Conservation (phyloP, 2,329 filamentous ascomycete species). For the Pseudogymnoascus sp. region DNA sequence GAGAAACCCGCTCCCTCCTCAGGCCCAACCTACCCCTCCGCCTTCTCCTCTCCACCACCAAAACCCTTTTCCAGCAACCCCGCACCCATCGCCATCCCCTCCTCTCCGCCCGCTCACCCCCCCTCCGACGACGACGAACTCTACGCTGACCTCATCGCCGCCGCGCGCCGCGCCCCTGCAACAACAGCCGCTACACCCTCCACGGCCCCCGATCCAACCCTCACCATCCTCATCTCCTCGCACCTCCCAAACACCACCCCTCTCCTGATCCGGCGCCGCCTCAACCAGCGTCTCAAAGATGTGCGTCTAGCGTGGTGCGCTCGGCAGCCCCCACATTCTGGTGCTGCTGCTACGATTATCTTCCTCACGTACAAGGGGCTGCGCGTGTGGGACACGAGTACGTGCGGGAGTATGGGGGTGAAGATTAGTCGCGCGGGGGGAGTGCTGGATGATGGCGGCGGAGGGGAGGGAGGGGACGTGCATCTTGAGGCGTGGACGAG, state of each 20-base stretch:
- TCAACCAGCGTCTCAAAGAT: constrained; percentile 58
- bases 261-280: constrained; percentile 56
- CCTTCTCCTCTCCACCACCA: neutral
- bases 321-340: constrained; percentile 17
- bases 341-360: constrained; percentile 42
- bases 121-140: neutral
- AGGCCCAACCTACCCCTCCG: neutral
- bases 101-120: neutral
- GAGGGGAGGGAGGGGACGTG: constrained; percentile 47
- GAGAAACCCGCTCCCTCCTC: neutral
- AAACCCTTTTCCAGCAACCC: neutral
- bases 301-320: constrained; percentile 63
- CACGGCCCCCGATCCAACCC: constrained; percentile 35
- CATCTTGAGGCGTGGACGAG: constrained; percentile 71
- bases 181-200: neutral
- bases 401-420: constrained; percentile 60
- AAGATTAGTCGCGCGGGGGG: constrained; percentile 32
- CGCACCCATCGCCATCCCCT: neutral
- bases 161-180: neutral
- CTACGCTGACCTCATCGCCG: neutral
- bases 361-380: constrained; percentile 74
- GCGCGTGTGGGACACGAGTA: constrained; percentile 67
- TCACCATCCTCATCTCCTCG: constrained; percentile 62
- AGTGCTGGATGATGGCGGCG: constrained; percentile 35
- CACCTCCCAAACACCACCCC: constrained; percentile 50